Evolutionary conservation across 2,329 filamentous ascomycete species (phyloP), one percentile per base, ranked within the genome.

Genomic region (Oidium heveae): DNA sequence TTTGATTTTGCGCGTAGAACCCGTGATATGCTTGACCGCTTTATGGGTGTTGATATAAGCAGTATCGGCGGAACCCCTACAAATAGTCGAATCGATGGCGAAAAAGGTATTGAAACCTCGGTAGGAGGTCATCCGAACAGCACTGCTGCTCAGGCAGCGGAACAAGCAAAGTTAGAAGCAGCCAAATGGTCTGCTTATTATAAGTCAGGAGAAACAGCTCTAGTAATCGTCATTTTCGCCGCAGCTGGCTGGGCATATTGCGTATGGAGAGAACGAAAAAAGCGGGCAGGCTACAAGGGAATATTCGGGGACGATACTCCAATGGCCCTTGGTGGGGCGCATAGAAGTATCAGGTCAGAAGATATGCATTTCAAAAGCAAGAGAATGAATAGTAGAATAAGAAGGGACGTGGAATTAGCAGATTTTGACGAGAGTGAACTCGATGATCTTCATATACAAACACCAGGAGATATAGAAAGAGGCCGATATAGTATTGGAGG

Each of bases 21-120:
- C 20, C 79, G 89, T 58, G 91, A 96, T 66, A 98, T 98, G 91
- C 79, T 98, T 16, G 89, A 98, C 68, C 84, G 91, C 43, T 94
- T 98, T 69, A 86, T 96, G 75, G 78, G 79, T 52, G 86, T 98
- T 43, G 87, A 96, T 64, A 93, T 96, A 60, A 83, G 78, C 61
- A 82, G 77, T 63, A 93, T 95, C 59, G 89, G 89, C 56, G 88
- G 81, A 37, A 68, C 68, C 46, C 81, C 82, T 0, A 72, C 77
- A 1, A 80, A 85, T 62, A 80, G 76, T 55, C 73, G 74, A 16
- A 80, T 85, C 52, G 80, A 83, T 59, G 82, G 82, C 32, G 79
- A 83, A 63, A 83, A 84, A 61, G 74, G 77, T 8, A 73, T 75
- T 4, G 70, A 80, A 59, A 80, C 77, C 10, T 79, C 77, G 39